Evolutionary conservation across 345 rosid species (phyloP).

Genomic region (Eucalyptus melliodora): DNA sequence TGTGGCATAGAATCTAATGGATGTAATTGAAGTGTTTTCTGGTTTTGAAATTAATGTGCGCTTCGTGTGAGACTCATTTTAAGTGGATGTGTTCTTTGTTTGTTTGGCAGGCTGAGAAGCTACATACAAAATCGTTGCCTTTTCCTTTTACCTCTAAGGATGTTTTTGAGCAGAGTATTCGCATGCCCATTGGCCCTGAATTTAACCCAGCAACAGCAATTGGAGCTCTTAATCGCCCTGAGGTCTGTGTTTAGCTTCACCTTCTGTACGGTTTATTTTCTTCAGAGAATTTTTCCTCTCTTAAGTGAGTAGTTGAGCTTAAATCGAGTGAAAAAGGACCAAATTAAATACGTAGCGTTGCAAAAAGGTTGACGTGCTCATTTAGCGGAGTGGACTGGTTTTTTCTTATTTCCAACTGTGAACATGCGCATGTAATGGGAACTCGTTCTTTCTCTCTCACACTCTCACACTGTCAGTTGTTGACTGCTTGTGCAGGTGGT

Average conservation of each 20-base stretch:
- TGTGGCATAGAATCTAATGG: not conserved
- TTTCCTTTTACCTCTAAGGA: slow-evolving; percentile 78
- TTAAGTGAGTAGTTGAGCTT: not conserved
- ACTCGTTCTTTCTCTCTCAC: not conserved
- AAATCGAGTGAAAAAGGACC: not conserved
- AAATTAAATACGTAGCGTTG: not conserved
- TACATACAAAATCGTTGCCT: slow-evolving; percentile 61
- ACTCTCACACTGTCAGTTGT: not conserved
- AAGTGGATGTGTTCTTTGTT: not conserved
- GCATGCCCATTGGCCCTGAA: slow-evolving; percentile 93
- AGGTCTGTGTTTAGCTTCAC: slow-evolving; percentile 21
- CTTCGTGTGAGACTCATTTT: not conserved
- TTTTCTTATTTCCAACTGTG: not conserved
- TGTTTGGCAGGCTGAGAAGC: slow-evolving; percentile 61
- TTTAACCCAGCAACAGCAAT: slow-evolving; percentile 63
- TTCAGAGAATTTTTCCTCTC: not conserved
- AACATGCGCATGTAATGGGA: not conserved
- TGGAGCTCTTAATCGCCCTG: slow-evolving; percentile 70
- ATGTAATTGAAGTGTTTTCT: not conserved
- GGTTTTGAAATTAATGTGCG: not conserved
- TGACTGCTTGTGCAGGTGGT: slow-evolving; percentile 36
- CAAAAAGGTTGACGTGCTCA: not conserved
- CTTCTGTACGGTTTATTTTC: not conserved
- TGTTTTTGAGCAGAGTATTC: slow-evolving; percentile 69
- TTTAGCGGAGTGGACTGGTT: not conserved